phyloP scores from a whole-genome alignment of 148 eudicot genomes.

The Vaccinium macrocarpon region DNA sequence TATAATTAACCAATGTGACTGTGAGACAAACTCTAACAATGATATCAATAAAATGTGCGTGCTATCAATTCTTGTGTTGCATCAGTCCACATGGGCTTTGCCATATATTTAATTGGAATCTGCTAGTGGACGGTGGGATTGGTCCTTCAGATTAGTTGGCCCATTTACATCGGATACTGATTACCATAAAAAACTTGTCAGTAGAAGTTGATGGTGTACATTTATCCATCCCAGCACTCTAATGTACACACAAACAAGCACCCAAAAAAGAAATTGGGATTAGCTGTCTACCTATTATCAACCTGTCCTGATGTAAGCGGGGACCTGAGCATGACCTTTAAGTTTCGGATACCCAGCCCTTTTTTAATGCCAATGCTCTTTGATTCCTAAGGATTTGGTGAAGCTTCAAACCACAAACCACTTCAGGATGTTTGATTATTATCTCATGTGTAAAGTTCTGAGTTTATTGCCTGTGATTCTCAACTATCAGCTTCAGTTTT shows the following conservation, averaged over 20 bases:
- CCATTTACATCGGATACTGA: too few relatives aligned
- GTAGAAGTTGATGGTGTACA: neutral
- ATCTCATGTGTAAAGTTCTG: neutral
- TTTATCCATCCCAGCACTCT: neutral
- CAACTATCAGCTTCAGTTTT: neutral
- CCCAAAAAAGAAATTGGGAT: slow-evolving; percentile 41
- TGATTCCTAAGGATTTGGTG: neutral
- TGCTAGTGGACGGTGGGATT: too few relatives aligned
- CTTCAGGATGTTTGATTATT: neutral
- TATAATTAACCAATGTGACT: too few relatives aligned
- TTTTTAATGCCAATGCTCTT: neutral
- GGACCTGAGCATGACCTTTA: neutral
- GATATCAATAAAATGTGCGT: too few relatives aligned
- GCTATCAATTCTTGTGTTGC: too few relatives aligned
- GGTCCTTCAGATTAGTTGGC: too few relatives aligned
- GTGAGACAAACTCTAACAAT: too few relatives aligned
- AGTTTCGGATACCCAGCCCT: neutral
- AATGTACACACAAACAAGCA: neutral
- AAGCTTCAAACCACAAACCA: neutral
- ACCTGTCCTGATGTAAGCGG: neutral
- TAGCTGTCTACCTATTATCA: slow-evolving; percentile 34
- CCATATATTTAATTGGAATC: too few relatives aligned
- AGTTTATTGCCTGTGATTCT: neutral
- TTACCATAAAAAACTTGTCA: neutral
- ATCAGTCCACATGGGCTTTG: too few relatives aligned